Percentiles rank a stretch among this genome's conserved stretches.
phyloP scores from a whole-genome alignment of 2,329 filamentous ascomycete genomes.

The Xylaria multiplex region DNA sequence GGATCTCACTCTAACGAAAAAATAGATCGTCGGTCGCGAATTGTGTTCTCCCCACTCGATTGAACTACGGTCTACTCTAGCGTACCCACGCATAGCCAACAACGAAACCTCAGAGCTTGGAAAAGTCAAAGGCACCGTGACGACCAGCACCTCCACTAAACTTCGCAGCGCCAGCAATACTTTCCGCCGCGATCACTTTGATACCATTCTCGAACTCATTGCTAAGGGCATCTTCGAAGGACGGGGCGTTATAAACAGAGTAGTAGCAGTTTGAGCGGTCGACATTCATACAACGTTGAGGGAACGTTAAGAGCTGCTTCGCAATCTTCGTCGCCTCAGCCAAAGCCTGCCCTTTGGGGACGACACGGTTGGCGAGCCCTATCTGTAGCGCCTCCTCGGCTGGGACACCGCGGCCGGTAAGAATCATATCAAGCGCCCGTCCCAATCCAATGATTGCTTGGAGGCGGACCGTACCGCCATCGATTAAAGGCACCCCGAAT shows the following conservation, averaged over 20 bases:
- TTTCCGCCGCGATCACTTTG: conserved; percentile 21
- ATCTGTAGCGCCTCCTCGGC: conserved; percentile 24
- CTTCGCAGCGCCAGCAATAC: conserved; percentile 22
- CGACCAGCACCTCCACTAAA: conserved; percentile 14
- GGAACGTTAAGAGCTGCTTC: conserved; percentile 14
- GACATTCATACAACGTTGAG: conserved; percentile 21
- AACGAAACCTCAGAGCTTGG: too few species aligned
- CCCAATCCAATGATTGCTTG: conserved; percentile 21
- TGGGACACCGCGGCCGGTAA: conserved; percentile 17
- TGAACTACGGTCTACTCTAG: neutral
- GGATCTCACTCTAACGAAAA: too few species aligned
- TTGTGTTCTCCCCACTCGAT: too few species aligned
- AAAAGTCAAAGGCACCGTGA: conserved; percentile 6
- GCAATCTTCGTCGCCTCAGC: conserved; percentile 20
- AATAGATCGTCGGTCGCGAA: too few species aligned
- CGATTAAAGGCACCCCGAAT: conserved; percentile 23
- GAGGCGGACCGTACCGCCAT: conserved; percentile 23
- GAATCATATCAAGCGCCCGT: conserved; percentile 21
- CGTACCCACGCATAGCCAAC: too few species aligned
- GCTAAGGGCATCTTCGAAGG: conserved; percentile 22
- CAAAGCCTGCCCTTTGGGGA: conserved; percentile 21
- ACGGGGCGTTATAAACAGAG: conserved; percentile 20
- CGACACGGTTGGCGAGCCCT: conserved; percentile 24
- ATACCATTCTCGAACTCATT: conserved; percentile 22
- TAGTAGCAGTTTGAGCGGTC: conserved; percentile 23